phyloP scores from a whole-genome alignment of 2,329 filamentous ascomycete genomes.

The Aureobasidium lini region DNA sequence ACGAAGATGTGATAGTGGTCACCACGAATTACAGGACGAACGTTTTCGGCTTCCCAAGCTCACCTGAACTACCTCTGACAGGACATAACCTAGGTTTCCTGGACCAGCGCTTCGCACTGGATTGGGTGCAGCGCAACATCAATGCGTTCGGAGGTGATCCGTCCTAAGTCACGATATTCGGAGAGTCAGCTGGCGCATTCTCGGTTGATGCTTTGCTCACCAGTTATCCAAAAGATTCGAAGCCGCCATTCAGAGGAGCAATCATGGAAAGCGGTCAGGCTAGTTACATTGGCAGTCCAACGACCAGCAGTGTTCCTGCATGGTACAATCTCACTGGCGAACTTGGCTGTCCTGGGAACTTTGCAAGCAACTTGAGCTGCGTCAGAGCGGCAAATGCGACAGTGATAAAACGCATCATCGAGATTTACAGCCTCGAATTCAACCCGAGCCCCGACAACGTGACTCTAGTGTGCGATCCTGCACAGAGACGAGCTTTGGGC shows the following conservation, averaged over 20 bases:
- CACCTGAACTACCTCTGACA: conserved; percentile 28
- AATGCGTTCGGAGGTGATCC: conserved; percentile 30
- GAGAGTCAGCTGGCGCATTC: conserved; percentile 28
- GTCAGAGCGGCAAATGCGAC: conserved; percentile 25
- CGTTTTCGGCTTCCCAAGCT: conserved; percentile 36
- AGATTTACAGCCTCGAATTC: conserved; percentile 25
- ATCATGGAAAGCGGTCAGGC: conserved; percentile 28
- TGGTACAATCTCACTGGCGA: conserved; percentile 23
- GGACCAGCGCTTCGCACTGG: conserved; percentile 30
- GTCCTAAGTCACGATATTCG: conserved; percentile 31
- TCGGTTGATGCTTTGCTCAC: conserved; percentile 28
- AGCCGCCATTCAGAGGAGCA: conserved; percentile 28
- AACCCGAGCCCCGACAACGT: conserved; percentile 27
- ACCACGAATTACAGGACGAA: conserved; percentile 30
- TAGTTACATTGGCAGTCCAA: conserved; percentile 19
- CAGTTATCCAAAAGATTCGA: conserved; percentile 20
- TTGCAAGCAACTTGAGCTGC: conserved; percentile 24
- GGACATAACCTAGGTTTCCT: conserved; percentile 31
- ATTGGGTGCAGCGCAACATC: conserved; percentile 33
- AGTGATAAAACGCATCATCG: conserved; percentile 26
- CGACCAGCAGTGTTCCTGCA: conserved; percentile 9
- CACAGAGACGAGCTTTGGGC: conserved; percentile 21
- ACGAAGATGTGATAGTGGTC: conserved; percentile 30
- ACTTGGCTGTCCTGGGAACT: conserved; percentile 23
- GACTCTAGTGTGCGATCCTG: conserved; percentile 25